phyloP scores from a whole-genome alignment of 208 protist species.

The Leishmania aethiopica region DNA sequence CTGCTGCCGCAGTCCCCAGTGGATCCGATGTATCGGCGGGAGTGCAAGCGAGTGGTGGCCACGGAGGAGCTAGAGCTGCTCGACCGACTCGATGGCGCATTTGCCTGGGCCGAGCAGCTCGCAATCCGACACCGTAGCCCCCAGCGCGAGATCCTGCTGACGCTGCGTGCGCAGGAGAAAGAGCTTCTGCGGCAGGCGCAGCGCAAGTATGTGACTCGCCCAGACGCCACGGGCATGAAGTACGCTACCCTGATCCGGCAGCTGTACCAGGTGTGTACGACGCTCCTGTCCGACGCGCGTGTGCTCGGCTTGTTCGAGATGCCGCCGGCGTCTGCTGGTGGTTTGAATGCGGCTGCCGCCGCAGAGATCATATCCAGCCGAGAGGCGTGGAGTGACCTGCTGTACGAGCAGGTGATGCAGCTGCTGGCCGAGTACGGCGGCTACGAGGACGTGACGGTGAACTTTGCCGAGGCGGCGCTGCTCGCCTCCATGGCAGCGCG shows the following conservation, averaged over 20 bases:
- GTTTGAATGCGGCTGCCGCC: constrained; percentile 10
- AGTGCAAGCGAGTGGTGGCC: constrained; percentile 49
- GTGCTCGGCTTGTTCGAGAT: constrained; percentile 42
- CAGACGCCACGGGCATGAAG: constrained; percentile 63
- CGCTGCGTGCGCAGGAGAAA: constrained; percentile 46
- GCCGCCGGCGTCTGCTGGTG: background rate
- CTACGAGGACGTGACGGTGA: constrained; percentile 89
- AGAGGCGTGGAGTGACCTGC: constrained; percentile 70
- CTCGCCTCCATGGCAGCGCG: constrained; percentile 67
- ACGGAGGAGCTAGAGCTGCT: constrained; percentile 49
- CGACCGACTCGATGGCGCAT: constrained; percentile 54
- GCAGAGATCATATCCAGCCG: constrained; percentile 28
- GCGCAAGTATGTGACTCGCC: constrained; percentile 49
- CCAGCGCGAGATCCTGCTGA: constrained; percentile 39
- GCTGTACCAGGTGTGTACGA: constrained; percentile 69
- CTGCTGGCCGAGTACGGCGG: constrained; percentile 75
- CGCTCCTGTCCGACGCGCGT: constrained; percentile 70
- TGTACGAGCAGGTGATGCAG: constrained; percentile 74
- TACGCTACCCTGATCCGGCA: constrained; percentile 74
- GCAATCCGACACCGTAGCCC: constrained; percentile 51
- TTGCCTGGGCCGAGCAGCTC: constrained; percentile 61
- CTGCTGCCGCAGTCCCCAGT: constrained; percentile 79
- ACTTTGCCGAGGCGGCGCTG: constrained; percentile 79
- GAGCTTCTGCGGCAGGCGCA: constrained; percentile 32
- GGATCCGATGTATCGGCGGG: constrained; percentile 78